Percentiles rank a stretch among this genome's conserved stretches.
Evolutionary conservation across 306 rosid genomes (phyloP).

Genomic region (Cicer yamashitae): DNA sequence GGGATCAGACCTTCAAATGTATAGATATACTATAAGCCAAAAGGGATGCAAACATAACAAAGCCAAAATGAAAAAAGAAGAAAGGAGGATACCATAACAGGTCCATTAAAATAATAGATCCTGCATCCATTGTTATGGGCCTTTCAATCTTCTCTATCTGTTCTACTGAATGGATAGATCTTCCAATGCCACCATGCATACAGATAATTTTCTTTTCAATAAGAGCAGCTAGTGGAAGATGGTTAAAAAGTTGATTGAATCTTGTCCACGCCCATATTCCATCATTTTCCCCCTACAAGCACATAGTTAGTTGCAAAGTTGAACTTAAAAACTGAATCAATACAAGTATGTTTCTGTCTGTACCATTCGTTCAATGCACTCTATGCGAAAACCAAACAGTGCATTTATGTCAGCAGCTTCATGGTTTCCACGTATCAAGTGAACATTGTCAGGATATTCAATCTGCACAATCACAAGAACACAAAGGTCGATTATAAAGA

Average conservation of each 20-base stretch:
- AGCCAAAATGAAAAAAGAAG: constrained; percentile 19
- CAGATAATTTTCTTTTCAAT: constrained; percentile 98
- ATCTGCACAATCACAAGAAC: constrained; percentile 70
- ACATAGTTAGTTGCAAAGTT: constrained; percentile 48
- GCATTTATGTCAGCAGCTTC: constrained; percentile 99
- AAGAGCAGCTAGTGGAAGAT: constrained; percentile 94
- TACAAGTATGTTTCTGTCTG: constrained; percentile 39
- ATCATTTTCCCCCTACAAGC: constrained; percentile 90
- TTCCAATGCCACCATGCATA: constrained; percentile 99
- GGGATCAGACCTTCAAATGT: constrained; percentile 91
- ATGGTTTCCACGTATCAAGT: constrained; percentile 98
- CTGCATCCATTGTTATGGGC: constrained; percentile 99
- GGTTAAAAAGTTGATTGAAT: constrained; percentile 98
- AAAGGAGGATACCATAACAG: constrained; percentile 74
- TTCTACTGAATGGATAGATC: constrained; percentile 90
- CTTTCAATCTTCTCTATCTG: constrained; percentile 98
- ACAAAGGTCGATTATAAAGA: constrained; percentile 40
- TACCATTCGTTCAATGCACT: constrained; percentile 99
- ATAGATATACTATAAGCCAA: constrained; percentile 37
- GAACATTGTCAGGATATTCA: constrained; percentile 94
- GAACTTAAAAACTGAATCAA: constrained; percentile 40
- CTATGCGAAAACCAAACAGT: constrained; percentile 97
- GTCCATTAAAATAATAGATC: constrained; percentile 94
- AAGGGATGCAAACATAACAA: constrained; percentile 14
- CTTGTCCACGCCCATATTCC: constrained; percentile 99